These are phyloP conservation scores for Pythium coloratum DNA, from an alignment of 352 stramenopile genomes.

Conservation along the genomic window DNA sequence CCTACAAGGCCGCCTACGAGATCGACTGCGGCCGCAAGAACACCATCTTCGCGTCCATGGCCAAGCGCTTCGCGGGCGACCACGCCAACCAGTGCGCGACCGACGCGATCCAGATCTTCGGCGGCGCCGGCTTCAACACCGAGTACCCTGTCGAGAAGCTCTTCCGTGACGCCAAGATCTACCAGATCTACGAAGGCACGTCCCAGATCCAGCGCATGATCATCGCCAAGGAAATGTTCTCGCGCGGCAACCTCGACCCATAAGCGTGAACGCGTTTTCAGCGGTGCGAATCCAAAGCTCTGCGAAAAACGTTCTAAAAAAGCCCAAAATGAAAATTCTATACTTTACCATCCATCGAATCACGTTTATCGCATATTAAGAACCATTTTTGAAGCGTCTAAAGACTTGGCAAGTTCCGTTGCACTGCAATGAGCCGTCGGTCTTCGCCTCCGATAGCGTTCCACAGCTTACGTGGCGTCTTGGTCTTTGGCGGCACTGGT, in stretches of 20 bases:
- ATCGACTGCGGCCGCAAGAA: slow-evolving; percentile 90
- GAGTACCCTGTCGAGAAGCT: slow-evolving; percentile 94
- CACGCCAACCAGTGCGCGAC: slow-evolving; percentile 85
- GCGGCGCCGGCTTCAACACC: slow-evolving; percentile 89
- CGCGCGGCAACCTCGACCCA: slow-evolving; percentile 63
- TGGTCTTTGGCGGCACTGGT: slow-evolving; percentile 49
- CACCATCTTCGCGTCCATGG: slow-evolving; percentile 90
- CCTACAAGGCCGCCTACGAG: slow-evolving; percentile 89
- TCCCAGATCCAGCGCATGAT: slow-evolving; percentile 92
- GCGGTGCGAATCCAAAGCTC: background rate
- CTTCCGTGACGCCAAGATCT: slow-evolving; percentile 91
- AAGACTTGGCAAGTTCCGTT: slow-evolving; percentile 44
- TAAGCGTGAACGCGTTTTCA: slow-evolving; percentile 23
- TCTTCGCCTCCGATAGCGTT: slow-evolving; percentile 78
- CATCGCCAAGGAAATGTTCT: slow-evolving; percentile 88
- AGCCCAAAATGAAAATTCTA: slow-evolving; percentile 3
- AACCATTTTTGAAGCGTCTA: background rate
- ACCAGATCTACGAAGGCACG: slow-evolving; percentile 92
- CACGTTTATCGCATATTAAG: slow-evolving; percentile 1
- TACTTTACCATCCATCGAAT: background rate
- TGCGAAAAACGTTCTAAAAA: background rate
- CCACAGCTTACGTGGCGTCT: slow-evolving; percentile 73
- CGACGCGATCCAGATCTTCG: slow-evolving; percentile 91
- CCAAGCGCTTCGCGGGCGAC: slow-evolving; percentile 88
- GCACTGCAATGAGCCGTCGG: slow-evolving; percentile 63